phyloP scores from a whole-genome alignment of 2,329 filamentous ascomycete species.

The Escovopsis sp. region DNA sequence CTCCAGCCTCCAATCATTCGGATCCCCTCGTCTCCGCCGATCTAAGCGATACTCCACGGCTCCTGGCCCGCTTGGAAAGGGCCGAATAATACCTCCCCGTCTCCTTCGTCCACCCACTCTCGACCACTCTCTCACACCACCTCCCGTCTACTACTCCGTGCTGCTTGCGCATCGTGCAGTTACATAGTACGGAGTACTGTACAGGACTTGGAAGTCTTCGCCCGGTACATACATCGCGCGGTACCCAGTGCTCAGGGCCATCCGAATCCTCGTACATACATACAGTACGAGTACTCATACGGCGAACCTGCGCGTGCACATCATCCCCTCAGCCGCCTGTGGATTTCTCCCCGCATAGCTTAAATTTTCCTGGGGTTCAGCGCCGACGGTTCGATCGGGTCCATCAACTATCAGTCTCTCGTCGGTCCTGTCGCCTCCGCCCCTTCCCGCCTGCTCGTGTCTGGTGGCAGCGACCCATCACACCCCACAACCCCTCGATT shows the following conservation, averaged over 20 bases:
- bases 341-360: not conserved
- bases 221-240: too few relatives aligned
- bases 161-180: not conserved
- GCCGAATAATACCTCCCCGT: constrained; percentile 5
- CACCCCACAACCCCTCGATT: too few relatives aligned
- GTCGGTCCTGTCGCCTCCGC: too few relatives aligned
- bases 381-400: not conserved
- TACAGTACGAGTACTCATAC: not conserved
- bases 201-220: too few relatives aligned
- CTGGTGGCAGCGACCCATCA: too few relatives aligned
- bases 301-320: not conserved
- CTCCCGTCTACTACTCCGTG: not conserved
- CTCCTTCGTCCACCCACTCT: not conserved
- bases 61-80: constrained; percentile 8
- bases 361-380: not conserved
- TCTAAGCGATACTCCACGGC: constrained; percentile 6
- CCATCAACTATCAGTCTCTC: not conserved
- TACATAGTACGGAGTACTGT: not conserved
- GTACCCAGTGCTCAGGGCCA: too few relatives aligned
- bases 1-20: too few relatives aligned
- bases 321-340: not conserved
- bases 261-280: not conserved
- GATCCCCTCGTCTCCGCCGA: too few relatives aligned
- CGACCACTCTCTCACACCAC: constrained; percentile 1
- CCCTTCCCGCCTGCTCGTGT: too few relatives aligned